A percentile compares a stretch with the other conserved stretches of the same genome.
These are phyloP conservation scores for Claviceps maximensis DNA, from an alignment of 2,329 filamentous ascomycete species.

Conservation along the genomic window DNA sequence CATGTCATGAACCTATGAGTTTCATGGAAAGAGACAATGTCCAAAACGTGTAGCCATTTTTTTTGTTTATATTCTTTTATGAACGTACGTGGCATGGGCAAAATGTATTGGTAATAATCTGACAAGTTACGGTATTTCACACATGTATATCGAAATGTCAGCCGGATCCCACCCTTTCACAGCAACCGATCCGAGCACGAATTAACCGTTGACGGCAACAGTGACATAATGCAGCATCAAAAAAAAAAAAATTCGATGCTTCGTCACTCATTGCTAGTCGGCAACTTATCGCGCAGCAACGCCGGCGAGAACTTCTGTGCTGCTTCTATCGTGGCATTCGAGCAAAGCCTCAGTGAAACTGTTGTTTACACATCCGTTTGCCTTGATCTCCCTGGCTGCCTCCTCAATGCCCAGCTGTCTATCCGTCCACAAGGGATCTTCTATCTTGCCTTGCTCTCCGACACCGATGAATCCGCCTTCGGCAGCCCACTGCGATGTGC, in stretches of 20 bases:
- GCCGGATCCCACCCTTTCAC: not conserved
- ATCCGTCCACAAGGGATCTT: constrained; percentile 80
- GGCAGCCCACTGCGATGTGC: constrained; percentile 81
- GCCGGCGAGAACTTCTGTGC: constrained; percentile 14
- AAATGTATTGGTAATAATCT: too few species aligned
- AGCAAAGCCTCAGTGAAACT: constrained; percentile 46
- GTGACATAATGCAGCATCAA: not conserved
- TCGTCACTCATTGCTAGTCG: not conserved
- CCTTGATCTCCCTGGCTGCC: constrained; percentile 47
- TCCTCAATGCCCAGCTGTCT: constrained; percentile 69
- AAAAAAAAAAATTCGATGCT: not conserved
- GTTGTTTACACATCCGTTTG: constrained; percentile 20
- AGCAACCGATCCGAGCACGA: not conserved
- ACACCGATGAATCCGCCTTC: constrained; percentile 93
- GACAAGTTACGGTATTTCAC: too few species aligned
- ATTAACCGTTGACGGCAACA: not conserved
- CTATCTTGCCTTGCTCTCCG: constrained; percentile 52
- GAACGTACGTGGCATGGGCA: too few species aligned
- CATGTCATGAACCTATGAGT: not conserved
- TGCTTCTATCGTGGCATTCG: constrained; percentile 34
- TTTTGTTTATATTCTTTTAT: too few species aligned
- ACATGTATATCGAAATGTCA: not conserved
- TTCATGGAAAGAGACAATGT: too few species aligned
- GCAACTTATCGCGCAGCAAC: constrained; percentile 14
- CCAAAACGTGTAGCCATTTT: too few species aligned